Conservation (phyloP, 148 eudicot species). For the Tetragonia tetragonoides region DNA sequence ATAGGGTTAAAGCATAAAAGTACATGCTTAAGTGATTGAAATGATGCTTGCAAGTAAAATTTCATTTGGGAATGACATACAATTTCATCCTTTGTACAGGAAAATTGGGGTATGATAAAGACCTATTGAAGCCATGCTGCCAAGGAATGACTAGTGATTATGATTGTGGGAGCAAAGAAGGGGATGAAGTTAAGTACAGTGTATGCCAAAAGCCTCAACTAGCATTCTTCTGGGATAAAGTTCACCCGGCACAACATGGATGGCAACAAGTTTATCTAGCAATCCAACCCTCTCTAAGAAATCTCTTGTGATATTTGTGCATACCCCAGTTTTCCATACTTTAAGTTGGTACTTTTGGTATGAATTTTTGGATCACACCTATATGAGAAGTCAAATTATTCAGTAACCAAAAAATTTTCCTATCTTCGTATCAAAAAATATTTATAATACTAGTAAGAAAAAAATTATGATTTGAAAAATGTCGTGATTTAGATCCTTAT, state of each 20-base stretch:
- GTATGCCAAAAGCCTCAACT: conserved; percentile 36
- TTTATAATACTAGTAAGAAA: no score
- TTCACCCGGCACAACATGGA: conserved; percentile 66
- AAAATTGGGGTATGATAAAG: neutral
- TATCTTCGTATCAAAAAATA: no score
- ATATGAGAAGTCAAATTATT: no score
- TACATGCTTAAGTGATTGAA: no score
- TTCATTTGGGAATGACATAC: no score
- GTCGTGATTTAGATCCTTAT: no score
- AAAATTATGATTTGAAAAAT: no score
- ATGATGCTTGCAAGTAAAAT: no score
- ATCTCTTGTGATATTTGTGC: neutral
- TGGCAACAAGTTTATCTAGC: conserved; percentile 50
- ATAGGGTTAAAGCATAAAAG: no score
- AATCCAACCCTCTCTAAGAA: conserved; percentile 31
- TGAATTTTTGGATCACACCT: no score
- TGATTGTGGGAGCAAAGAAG: conserved; percentile 44
- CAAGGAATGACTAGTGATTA: conserved; percentile 35
- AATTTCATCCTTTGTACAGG: conserved; percentile 8
- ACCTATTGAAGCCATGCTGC: conserved; percentile 50
- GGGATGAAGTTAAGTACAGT: conserved; percentile 30
- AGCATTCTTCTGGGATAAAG: conserved; percentile 60
- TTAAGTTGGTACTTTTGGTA: neutral
- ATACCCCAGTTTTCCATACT: no score
- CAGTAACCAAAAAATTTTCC: no score